These are phyloP conservation scores for Bromus sterilis DNA, from an alignment of 176 grass and related monocot genomes.

Conservation along the genomic window DNA sequence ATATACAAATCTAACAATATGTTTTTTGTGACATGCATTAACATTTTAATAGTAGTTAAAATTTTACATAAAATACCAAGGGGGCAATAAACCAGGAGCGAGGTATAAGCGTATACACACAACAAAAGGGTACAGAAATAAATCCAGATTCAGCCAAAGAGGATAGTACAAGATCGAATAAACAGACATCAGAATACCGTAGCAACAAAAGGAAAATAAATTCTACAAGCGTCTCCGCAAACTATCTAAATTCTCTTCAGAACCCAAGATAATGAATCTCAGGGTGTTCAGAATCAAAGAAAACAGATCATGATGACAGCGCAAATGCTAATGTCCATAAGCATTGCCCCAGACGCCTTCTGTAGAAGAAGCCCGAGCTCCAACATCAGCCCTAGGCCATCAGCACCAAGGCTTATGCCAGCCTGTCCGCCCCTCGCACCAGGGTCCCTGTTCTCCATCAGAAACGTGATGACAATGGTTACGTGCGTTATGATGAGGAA, in stretches of 20 bases:
- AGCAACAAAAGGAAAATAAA: background rate
- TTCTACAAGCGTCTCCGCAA: background rate
- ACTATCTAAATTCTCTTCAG: background rate
- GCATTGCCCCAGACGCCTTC: slow-evolving; percentile 39
- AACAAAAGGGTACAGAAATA: background rate
- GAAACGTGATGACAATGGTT: slow-evolving; percentile 33
- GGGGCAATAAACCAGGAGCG: too few species aligned
- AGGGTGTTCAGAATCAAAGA: slow-evolving; percentile 42
- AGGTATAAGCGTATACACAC: background rate
- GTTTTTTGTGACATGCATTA: too few species aligned
- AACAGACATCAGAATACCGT: background rate
- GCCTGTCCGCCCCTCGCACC: slow-evolving; percentile 18
- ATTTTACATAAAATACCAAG: too few species aligned
- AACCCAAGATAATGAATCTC: background rate
- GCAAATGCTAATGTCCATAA: slow-evolving; percentile 75
- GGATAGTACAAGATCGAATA: background rate
- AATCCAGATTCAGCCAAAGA: background rate
- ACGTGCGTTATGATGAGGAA: slow-evolving; percentile 63
- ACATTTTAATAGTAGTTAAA: too few species aligned
- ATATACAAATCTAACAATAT: too few species aligned
- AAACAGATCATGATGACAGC: slow-evolving; percentile 70
- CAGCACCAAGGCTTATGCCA: slow-evolving; percentile 20
- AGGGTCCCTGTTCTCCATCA: slow-evolving; percentile 44
- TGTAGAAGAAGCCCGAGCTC: slow-evolving; percentile 54
- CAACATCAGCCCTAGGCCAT: slow-evolving; percentile 37